A percentile compares a stretch with the other conserved stretches of the same genome.
Conservation (phyloP, 352 stramenopile species). For the Globisporangium megalacanthum region DNA sequence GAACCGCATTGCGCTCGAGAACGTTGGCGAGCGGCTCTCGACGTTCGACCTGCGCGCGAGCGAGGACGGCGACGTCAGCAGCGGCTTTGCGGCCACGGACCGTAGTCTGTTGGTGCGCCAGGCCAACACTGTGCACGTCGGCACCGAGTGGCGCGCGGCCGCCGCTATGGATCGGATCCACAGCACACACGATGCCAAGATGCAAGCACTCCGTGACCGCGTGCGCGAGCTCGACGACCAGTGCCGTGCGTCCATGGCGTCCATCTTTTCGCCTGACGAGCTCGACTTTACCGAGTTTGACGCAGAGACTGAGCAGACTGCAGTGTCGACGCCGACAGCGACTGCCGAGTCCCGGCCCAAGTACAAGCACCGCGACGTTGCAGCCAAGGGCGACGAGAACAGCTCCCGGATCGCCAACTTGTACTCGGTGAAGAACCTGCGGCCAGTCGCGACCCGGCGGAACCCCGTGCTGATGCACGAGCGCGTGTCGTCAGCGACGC, state of each 20-base stretch:
- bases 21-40: constrained; percentile 39
- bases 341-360: constrained; percentile 1
- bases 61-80: constrained; percentile 3
- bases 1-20: constrained; percentile 40
- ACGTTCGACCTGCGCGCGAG: constrained; percentile 9
- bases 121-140: constrained; percentile 10
- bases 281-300: constrained; percentile 38
- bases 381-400: constrained; percentile 10
- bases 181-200: constrained; percentile 36
- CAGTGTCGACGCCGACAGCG: not conserved
- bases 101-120: constrained; percentile 1
- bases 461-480: constrained; percentile 24
- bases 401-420: constrained; percentile 13
- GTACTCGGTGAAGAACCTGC: constrained; percentile 15
- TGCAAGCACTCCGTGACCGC: constrained; percentile 34
- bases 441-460: constrained; percentile 7
- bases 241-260: constrained; percentile 52
- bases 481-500: constrained; percentile 25
- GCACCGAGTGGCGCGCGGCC: constrained; percentile 34
- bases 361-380: constrained; percentile 11
- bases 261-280: constrained; percentile 40
- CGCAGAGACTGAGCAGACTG: not conserved
- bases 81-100: not conserved
- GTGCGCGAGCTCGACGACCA: constrained; percentile 45
- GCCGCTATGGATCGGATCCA: constrained; percentile 41